These are phyloP conservation scores for Ogataea trehaloabstinens DNA, from an alignment of 805 yeast species.

Conservation along the genomic window DNA sequence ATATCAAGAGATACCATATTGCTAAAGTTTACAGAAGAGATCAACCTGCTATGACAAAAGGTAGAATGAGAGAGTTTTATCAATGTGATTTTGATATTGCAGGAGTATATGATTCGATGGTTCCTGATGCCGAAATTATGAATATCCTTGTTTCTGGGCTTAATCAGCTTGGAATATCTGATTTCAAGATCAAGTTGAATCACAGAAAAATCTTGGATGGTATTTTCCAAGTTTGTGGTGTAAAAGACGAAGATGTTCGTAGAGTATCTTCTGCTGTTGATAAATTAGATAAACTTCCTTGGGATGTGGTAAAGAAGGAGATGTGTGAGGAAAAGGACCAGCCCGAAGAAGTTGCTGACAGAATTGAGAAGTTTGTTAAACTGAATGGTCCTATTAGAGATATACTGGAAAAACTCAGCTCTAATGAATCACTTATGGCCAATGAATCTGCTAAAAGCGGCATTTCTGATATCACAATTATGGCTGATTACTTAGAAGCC, in stretches of 20 bases:
- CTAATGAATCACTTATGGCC: constrained; percentile 54
- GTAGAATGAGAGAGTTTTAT: constrained; percentile 99
- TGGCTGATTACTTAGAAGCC: constrained; percentile 79
- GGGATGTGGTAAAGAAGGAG: constrained; percentile 92
- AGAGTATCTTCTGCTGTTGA: constrained; percentile 94
- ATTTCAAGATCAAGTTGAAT: constrained; percentile 88
- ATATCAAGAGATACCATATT: constrained; percentile 91
- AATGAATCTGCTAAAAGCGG: constrained; percentile 80
- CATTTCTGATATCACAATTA: constrained; percentile 70
- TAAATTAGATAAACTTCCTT: constrained; percentile 90
- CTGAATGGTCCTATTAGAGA: constrained; percentile 74
- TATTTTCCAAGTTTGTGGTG: constrained; percentile 93
- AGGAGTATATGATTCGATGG: constrained; percentile 89
- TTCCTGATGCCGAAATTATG: constrained; percentile 91
- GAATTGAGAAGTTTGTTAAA: constrained; percentile 88
- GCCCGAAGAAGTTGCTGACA: constrained; percentile 87
- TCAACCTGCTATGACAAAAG: constrained; percentile 99
- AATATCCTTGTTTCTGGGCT: constrained; percentile 82
- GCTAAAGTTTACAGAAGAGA: constrained; percentile 99
- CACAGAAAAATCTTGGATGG: constrained; percentile 97
- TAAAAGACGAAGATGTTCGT: constrained; percentile 89
- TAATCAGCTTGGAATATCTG: constrained; percentile 76
- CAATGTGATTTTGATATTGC: constrained; percentile 99
- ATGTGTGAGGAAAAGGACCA: constrained; percentile 91
- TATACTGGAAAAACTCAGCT: constrained; percentile 51